A percentile compares a stretch with the other conserved stretches of the same genome.
phyloP scores from a whole-genome alignment of 1,284 basidiomycete species.

The Mycena sp. region DNA sequence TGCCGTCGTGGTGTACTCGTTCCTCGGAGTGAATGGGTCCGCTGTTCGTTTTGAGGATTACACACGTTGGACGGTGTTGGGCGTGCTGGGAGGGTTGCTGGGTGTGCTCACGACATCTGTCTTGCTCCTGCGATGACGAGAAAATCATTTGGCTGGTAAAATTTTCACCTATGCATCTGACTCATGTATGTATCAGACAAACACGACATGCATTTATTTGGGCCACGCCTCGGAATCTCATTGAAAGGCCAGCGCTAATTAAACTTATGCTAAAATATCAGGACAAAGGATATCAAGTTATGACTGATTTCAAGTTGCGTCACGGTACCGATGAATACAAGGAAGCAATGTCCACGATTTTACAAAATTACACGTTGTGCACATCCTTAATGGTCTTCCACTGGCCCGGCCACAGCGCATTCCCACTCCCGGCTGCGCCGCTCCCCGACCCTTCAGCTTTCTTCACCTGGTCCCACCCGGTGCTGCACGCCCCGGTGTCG shows the following conservation, averaged over 20 bases:
- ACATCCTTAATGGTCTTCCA: conserved; percentile 19
- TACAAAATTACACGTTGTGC: conserved; percentile 5
- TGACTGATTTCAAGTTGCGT: no score
- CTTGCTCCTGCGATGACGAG: conserved; percentile 54
- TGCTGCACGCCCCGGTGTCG: conserved; percentile 16
- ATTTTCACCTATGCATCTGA: no score
- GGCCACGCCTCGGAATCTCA: no score
- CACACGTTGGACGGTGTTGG: conserved; percentile 69
- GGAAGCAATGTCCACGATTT: no score
- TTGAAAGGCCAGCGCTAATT: no score
- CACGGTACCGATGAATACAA: no score
- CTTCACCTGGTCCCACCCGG: conserved; percentile 13
- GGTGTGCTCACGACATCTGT: conserved; percentile 68
- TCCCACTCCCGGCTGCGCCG: conserved; percentile 18
- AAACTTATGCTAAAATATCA: no score
- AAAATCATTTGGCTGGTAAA: no score
- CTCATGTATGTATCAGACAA: no score
- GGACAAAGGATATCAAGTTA: no score
- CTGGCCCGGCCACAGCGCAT: conserved; percentile 18
- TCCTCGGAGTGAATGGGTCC: conserved; percentile 52
- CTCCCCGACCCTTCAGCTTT: conserved; percentile 12
- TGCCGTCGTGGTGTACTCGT: conserved; percentile 71
- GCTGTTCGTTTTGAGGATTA: conserved; percentile 62
- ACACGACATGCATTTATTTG: no score
- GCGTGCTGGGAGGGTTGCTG: conserved; percentile 65